Conservation (phyloP, 1,284 basidiomycete species). For the Papiliotrema laurentii region DNA sequence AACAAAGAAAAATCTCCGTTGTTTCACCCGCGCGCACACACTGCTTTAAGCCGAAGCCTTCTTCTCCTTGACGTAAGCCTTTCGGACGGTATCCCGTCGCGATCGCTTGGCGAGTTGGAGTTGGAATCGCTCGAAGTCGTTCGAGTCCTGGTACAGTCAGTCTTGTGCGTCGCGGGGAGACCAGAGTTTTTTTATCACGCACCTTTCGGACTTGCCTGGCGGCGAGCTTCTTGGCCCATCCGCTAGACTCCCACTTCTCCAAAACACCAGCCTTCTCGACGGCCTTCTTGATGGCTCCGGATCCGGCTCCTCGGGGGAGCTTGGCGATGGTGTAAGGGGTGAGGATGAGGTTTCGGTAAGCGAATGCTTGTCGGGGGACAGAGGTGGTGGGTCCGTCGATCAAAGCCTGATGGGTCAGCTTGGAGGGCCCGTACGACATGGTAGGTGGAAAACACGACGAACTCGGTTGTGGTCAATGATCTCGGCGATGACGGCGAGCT, state of each 20-base stretch:
- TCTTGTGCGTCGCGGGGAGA: neutral
- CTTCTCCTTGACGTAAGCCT: constrained; percentile 51
- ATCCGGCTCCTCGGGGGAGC: constrained; percentile 82
- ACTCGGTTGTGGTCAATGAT: constrained; percentile 99
- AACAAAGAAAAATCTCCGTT: too few relatives aligned
- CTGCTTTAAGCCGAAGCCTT: constrained; percentile 48
- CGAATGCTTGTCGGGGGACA: constrained; percentile 86
- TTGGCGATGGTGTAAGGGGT: constrained; percentile 79
- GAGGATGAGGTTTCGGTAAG: constrained; percentile 88
- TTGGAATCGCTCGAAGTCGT: constrained; percentile 85
- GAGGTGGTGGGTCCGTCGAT: constrained; percentile 88
- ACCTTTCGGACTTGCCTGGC: constrained; percentile 70
- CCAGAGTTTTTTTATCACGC: constrained; percentile 9
- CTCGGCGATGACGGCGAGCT: constrained; percentile 92
- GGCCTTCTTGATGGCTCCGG: constrained; percentile 77
- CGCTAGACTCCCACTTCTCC: constrained; percentile 65
- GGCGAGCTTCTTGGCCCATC: constrained; percentile 88
- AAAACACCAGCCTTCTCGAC: constrained; percentile 61
- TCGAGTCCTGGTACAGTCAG: constrained; percentile 51
- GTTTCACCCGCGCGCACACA: too few relatives aligned
- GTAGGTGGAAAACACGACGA: constrained; percentile 42
- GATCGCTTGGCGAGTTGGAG: constrained; percentile 55
- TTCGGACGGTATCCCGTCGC: constrained; percentile 50
- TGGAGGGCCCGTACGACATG: neutral
- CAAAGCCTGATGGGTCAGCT: constrained; percentile 65